These are phyloP conservation scores for Nannizzia gypsea DNA, from an alignment of 2,329 filamentous ascomycete species.

Conservation along the genomic window DNA sequence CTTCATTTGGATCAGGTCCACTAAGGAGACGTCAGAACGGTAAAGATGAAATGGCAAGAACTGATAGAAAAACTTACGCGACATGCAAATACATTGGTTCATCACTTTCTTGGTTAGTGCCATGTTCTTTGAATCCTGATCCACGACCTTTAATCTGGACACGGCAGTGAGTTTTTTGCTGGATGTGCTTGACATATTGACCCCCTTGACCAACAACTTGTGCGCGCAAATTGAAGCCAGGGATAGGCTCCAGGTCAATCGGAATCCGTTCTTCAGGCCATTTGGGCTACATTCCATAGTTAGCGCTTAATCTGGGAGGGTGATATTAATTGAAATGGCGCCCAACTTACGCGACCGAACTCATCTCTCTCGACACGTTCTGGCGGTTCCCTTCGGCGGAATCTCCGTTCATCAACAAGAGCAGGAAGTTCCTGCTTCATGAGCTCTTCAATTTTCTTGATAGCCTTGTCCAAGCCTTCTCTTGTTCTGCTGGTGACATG, in stretches of 20 bases:
- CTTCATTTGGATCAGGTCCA: slow-evolving; percentile 75
- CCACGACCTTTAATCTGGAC: slow-evolving; percentile 97
- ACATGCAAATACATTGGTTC: slow-evolving; percentile 96
- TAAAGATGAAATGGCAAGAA: not conserved
- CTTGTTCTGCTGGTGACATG: slow-evolving; percentile 91
- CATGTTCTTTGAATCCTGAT: slow-evolving; percentile 83
- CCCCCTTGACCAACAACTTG: slow-evolving; percentile 93
- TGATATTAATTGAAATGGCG: not conserved
- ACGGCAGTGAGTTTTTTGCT: slow-evolving; percentile 85
- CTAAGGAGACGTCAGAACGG: slow-evolving; percentile 39
- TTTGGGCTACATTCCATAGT: slow-evolving; percentile 57
- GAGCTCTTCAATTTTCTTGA: slow-evolving; percentile 80
- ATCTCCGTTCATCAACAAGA: slow-evolving; percentile 85
- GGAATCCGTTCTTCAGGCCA: slow-evolving; percentile 96
- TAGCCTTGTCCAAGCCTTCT: slow-evolving; percentile 77
- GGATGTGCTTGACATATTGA: slow-evolving; percentile 95
- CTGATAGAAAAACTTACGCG: slow-evolving; percentile 49
- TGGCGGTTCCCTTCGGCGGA: slow-evolving; percentile 65
- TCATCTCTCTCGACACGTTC: slow-evolving; percentile 81
- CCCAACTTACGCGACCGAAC: slow-evolving; percentile 60
- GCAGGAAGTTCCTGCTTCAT: slow-evolving; percentile 95
- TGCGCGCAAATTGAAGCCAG: slow-evolving; percentile 88
- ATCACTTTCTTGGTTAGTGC: slow-evolving; percentile 81
- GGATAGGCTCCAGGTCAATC: slow-evolving; percentile 79
- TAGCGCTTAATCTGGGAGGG: slow-evolving; percentile 18